Base-by-base conservation (phyloP, 805 yeast genomes). In the Metschnikowia gelsemii region DNA sequence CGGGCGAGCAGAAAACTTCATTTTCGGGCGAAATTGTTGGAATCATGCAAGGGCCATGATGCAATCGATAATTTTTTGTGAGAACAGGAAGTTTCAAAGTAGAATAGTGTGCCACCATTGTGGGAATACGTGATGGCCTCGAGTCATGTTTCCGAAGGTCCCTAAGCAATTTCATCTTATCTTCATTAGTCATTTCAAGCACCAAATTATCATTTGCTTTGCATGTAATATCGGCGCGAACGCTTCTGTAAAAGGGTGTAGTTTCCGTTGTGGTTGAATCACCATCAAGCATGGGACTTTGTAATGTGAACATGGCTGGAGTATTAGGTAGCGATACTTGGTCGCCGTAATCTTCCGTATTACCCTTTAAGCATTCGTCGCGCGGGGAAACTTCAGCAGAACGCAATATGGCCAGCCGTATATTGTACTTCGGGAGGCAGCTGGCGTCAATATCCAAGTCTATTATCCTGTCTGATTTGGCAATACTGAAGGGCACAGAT, bases 401-500 rank as follows among this genome's bases (percentile, higher is more conserved):
- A 5, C 22, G 47, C 46, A 41, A 30, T 12, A 38, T 32, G 18
- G 45, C 45, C 32, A 36, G 33, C 21, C 29, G 42, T 11, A 43
- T 16, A n/a, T 20, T 44, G 19, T 32, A 18, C 26, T 32, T 36
- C 8, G 48, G 50, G 14, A 40, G 34, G 14, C 32, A 25, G 18
- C 19, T 32, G 12, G 30, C 23, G 19, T 47, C 50, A 14, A 46
- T 30, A 20, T 36, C 36, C 41, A 63, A 42, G 40, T 63, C 62
- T 29, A 47, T 42, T 8, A 67, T 54, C n/a, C 62, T 50, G 39
- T 65, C 63, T 13, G 53, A 52, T 29, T 62, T 63, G 25, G 52
- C 49, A 7, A 64, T 57, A 42, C 72, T 66, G 26, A 57, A 54
- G 0, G 73, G 72, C 8, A 62, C 60, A 11, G 51, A 44, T 0